Evolutionary conservation across 768 basidiomycete genomes (phyloP).

Genomic region (Suillus fuscotomentosus): DNA sequence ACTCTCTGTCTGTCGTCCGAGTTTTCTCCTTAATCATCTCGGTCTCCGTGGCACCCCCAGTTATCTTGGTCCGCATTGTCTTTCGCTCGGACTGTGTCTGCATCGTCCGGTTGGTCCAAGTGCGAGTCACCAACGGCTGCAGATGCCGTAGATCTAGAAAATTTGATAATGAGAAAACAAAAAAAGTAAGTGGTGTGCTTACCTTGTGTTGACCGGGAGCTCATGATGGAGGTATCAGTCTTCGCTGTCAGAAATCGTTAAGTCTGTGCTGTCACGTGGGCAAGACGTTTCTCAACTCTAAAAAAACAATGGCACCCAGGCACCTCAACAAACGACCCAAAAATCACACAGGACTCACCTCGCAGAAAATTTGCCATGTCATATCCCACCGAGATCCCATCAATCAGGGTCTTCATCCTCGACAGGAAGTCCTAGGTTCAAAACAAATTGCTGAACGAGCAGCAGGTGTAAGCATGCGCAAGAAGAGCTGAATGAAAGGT

Average conservation of each 20-base stretch:
- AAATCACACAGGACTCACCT: not conserved
- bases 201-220: too few relatives aligned
- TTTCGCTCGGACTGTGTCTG: too few relatives aligned
- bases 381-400: not conserved
- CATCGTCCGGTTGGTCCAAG: not conserved
- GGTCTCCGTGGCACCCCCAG: not conserved
- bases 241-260: too few relatives aligned
- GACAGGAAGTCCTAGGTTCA: not conserved
- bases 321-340: not conserved
- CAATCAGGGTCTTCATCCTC: not conserved
- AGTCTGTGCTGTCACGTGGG: too few relatives aligned
- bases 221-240: too few relatives aligned
- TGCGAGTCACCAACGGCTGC: not conserved
- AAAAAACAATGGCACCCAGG: not conserved
- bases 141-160: not conserved
- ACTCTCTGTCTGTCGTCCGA: not conserved
- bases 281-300: not conserved
- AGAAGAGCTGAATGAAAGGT: not conserved
- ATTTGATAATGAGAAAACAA: too few relatives aligned
- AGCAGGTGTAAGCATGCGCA: not conserved
- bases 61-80: not conserved
- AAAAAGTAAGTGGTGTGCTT: too few relatives aligned
- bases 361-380: not conserved
- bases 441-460: not conserved
- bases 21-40: not conserved